A percentile compares a stretch with the other conserved stretches of the same genome.
Evolutionary conservation across 768 basidiomycete species (phyloP).

Genomic region (Hysterangium stoloniferum): DNA sequence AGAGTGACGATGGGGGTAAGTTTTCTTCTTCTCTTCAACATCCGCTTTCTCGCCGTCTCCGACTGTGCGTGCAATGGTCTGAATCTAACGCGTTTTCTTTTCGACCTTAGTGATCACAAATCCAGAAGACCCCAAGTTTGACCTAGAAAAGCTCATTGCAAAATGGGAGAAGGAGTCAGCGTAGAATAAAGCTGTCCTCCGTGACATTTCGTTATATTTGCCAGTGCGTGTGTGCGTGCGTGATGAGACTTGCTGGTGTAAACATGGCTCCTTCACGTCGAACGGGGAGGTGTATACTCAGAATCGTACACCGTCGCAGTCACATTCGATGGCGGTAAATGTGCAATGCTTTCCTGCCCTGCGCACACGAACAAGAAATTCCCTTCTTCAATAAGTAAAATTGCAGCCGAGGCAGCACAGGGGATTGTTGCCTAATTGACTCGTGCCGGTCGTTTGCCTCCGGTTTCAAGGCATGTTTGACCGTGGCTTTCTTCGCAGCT

Average conservation of each 20-base stretch:
- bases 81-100: background rate
- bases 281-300: constrained; percentile 54
- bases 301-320: constrained; percentile 83
- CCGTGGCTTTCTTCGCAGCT: background rate
- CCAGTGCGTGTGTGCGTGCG: too few species aligned
- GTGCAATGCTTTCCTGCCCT: constrained; percentile 37
- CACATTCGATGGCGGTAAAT: constrained; percentile 57
- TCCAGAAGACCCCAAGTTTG: constrained; percentile 92
- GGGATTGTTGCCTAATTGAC: too few species aligned
- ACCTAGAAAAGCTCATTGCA: constrained; percentile 83
- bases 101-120: constrained; percentile 68
- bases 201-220: too few species aligned
- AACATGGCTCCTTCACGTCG: too few species aligned
- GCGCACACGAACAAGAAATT: constrained; percentile 89
- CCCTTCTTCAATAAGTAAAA: constrained; percentile 66
- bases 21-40: constrained; percentile 15
- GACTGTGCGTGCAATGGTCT: background rate
- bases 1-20: constrained; percentile 50
- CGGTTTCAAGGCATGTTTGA: background rate
- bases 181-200: too few species aligned
- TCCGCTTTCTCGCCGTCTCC: background rate
- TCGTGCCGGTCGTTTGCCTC: constrained; percentile 1
- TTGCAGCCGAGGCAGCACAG: background rate
- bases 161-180: constrained; percentile 65
- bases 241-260: too few species aligned